Evolutionary conservation across 1,284 basidiomycete genomes (phyloP).

Genomic region (Melampsora americana): DNA sequence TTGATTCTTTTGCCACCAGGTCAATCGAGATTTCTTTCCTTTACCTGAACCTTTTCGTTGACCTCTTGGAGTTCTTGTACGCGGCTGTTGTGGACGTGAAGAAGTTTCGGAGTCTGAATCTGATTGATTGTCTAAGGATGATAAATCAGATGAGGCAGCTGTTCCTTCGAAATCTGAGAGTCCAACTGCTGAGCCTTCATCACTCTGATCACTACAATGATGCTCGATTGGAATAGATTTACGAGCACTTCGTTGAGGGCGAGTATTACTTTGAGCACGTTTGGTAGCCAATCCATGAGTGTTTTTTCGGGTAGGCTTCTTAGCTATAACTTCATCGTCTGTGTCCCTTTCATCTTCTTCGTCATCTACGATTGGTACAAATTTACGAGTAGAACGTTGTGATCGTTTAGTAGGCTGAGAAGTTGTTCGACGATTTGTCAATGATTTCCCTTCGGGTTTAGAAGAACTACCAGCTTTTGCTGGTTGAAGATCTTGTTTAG

Average conservation of each 20-base stretch:
- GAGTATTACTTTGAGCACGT: not conserved
- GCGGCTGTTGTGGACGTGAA: not conserved
- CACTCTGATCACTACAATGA: not conserved
- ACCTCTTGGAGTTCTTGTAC: slow-evolving; percentile 3
- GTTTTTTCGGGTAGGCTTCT: not conserved
- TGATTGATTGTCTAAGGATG: slow-evolving; percentile 13
- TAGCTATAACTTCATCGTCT: not conserved
- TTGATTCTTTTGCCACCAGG: slow-evolving; percentile 44
- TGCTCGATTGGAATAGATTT: not conserved
- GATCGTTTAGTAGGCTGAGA: too few species aligned
- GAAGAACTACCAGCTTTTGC: not conserved
- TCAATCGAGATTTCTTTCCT: not conserved
- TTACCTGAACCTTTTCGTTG: too few species aligned
- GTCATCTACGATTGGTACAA: not conserved
- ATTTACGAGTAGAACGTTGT: too few species aligned
- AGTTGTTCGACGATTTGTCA: too few species aligned
- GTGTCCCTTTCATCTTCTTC: slow-evolving; percentile 17
- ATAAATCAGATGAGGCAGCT: not conserved
- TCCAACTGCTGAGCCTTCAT: not conserved
- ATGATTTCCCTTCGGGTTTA: not conserved
- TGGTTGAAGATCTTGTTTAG: slow-evolving; percentile 19
- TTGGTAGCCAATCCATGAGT: not conserved
- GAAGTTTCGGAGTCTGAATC: slow-evolving; percentile 12
- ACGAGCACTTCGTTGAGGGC: not conserved
- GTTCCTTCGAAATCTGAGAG: not conserved